A percentile compares a stretch with the other conserved stretches of the same genome.
These are phyloP conservation scores for Penicillium sp. DNA, from an alignment of 2,329 filamentous ascomycete genomes.

Conservation along the genomic window DNA sequence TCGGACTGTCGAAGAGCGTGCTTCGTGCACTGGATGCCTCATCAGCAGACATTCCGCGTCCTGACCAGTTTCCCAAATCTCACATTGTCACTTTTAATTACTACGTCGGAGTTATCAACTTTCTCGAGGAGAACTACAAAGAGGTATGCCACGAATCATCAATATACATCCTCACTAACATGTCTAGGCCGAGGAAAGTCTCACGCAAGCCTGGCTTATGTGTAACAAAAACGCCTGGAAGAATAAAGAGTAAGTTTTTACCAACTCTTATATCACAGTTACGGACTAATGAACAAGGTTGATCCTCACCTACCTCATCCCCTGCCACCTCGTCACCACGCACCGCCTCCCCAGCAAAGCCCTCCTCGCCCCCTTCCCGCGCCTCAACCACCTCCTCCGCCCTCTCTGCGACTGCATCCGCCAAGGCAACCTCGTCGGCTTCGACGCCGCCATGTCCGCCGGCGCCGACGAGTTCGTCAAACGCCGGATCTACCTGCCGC, in stretches of 20 bases:
- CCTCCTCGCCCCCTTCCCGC: slow-evolving; percentile 71
- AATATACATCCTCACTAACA: not conserved
- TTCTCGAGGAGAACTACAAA: slow-evolving; percentile 88
- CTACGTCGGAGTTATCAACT: slow-evolving; percentile 88
- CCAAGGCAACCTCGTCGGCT: slow-evolving; percentile 73
- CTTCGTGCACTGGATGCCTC: slow-evolving; percentile 77
- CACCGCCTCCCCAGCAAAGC: slow-evolving; percentile 73
- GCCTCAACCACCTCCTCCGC: slow-evolving; percentile 71
- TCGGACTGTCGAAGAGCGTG: slow-evolving; percentile 85
- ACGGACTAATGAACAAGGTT: slow-evolving; percentile 51
- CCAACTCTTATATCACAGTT: not conserved
- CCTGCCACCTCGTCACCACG: slow-evolving; percentile 82
- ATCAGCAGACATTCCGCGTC: slow-evolving; percentile 71
- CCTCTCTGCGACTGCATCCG: slow-evolving; percentile 77
- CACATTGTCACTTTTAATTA: slow-evolving; percentile 96
- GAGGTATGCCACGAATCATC: slow-evolving; percentile 50
- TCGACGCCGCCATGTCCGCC: slow-evolving; percentile 74
- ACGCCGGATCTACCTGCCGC: slow-evolving; percentile 86
- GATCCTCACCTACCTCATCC: slow-evolving; percentile 92
- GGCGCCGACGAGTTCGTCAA: slow-evolving; percentile 93
- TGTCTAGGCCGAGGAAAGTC: slow-evolving; percentile 67
- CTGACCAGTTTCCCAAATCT: slow-evolving; percentile 77
- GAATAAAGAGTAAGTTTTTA: slow-evolving; percentile 71
- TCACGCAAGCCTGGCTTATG: slow-evolving; percentile 75
- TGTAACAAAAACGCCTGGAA: slow-evolving; percentile 69